Evolutionary conservation across 2,329 filamentous ascomycete species (phyloP), one percentile per base, ranked within the genome.

Genomic region (Setomelanomma holmii): DNA sequence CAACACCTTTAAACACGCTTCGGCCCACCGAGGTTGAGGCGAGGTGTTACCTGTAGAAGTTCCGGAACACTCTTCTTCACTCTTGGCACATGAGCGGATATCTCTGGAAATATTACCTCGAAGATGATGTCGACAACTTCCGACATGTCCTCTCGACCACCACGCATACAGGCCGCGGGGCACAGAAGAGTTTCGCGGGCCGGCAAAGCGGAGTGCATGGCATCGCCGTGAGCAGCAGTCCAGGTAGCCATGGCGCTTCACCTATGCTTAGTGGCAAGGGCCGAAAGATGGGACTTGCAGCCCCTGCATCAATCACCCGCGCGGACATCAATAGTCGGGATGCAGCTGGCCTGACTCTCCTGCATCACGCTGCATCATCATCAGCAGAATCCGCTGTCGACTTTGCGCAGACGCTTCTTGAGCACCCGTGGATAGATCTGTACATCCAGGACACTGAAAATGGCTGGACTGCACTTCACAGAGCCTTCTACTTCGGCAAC

Each of bases 61-160:
- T 76, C 75, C 71, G 78, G 79, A 74, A 68, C 53, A 63, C 71
- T 72, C 69, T 72, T 49, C 41, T 60, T 64, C 59, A 58, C 56
- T 61, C 58, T 65, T 61, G 63, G 72, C 86, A 86, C 86, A 95
- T 98, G 93, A 98, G 91, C 88, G 89, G 92, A 82, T 86, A 89
- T 85, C 87, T 99, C 77, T 97, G 93, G 93, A 93, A 92, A 84
- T 91, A 86, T 76, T 98, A 93, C 76, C 89, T 96, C 82, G 89
- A 97, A 86, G 90, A 97, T 84, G 92, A 99, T 86, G 89, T 96
- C 86, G 93, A 96, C 76, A 87, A 82, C 74, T 98, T 99, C 84
- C 89, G 90, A 80, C 89, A 89, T 81, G 85, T 96, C 73, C 84
- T 99, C 84, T 88, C 88, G 72, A 86, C 86, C 75, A 83, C 88